phyloP scores from a whole-genome alignment of 345 rosid genomes.

The Salix purpurea region DNA sequence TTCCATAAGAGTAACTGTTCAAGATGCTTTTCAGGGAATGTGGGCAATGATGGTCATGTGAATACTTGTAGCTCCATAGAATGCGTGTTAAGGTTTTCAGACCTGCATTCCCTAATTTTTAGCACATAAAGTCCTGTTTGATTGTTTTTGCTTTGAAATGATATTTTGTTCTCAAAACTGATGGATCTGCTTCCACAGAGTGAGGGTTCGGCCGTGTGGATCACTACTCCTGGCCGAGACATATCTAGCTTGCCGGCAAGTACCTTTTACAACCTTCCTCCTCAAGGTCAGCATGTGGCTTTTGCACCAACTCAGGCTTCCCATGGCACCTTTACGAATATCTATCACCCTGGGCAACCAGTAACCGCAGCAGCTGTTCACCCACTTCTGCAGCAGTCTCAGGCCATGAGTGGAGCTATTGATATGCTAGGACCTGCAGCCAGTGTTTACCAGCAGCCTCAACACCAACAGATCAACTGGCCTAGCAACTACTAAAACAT shows the following conservation, averaged over 20 bases:
- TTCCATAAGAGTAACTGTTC: not conserved
- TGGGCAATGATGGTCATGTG: not conserved
- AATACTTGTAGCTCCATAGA: not conserved
- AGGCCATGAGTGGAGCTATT: constrained; percentile 56
- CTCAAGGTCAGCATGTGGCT: constrained; percentile 80
- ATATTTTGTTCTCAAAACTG: constrained; percentile 3
- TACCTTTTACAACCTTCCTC: constrained; percentile 77
- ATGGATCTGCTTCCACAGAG: constrained; percentile 51
- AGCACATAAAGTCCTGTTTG: not conserved
- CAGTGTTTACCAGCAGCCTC: constrained; percentile 82
- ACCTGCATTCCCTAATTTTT: not conserved
- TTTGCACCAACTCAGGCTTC: constrained; percentile 69
- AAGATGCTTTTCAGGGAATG: not conserved
- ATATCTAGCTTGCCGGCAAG: constrained; percentile 59
- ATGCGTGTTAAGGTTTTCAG: not conserved
- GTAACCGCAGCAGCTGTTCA: constrained; percentile 61
- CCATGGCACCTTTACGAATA: constrained; percentile 57
- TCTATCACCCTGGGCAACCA: constrained; percentile 75
- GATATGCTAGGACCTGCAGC: constrained; percentile 72
- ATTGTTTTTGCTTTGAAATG: not conserved
- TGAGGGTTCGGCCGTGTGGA: constrained; percentile 83
- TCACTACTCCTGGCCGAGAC: constrained; percentile 74
- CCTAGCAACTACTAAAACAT: constrained; percentile 72
- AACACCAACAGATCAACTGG: constrained; percentile 88
- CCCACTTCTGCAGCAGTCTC: constrained; percentile 79